Base-by-base conservation (phyloP, 225 moss, liverwort and hornwort species). In the Polytrichum formosum region DNA sequence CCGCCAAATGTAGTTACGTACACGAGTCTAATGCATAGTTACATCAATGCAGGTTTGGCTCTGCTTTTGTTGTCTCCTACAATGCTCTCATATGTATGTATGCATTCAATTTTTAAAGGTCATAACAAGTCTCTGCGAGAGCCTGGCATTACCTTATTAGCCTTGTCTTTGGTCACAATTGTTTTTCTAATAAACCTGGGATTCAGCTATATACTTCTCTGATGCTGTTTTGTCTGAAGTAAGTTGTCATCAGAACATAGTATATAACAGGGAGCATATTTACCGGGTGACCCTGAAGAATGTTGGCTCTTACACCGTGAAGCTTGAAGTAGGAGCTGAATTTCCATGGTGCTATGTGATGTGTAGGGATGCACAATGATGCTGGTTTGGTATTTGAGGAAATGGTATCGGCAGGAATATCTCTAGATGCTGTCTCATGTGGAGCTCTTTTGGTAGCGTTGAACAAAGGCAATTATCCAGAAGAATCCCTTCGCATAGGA, bases 1-100 rank as follows among this genome's bases (percentile, higher is more conserved):
- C 71, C 73, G 21, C 92, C 98, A 68, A 90, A 94, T 74, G 91
- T 98, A 64, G 75, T 91, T 46, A 98, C 94, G 5, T 94, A 92
- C 64, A 92, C 98, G 26, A 85, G 90, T 68, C 79, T 98, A 27
- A 77, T 92, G 6, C 60, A 85, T 65, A 77, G 87, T 37, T 92
- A 94, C 77, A 84, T 79, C 61, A 78, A 80, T 68, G 94, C 94
- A 82, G 97, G 97, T 98, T 53, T 65, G 37, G 13, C 10, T 46
- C 37, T 46, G 37, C 37, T 46, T 46, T 35, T 46, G 37, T 46
- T 46, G 37, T 10, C 37, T 46, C 37, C 37, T 35, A 35, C 35
- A 46, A 46, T 46, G 37, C 37, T 46, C 37, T 46, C 37, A 10
- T 13, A 46, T 13, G 4, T 46, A 46, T 46, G 37, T 46, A 13